Evolutionary conservation across 2,329 filamentous ascomycete genomes (phyloP), one percentile per base, ranked within the genome.

Genomic region (Neonectria punicea): DNA sequence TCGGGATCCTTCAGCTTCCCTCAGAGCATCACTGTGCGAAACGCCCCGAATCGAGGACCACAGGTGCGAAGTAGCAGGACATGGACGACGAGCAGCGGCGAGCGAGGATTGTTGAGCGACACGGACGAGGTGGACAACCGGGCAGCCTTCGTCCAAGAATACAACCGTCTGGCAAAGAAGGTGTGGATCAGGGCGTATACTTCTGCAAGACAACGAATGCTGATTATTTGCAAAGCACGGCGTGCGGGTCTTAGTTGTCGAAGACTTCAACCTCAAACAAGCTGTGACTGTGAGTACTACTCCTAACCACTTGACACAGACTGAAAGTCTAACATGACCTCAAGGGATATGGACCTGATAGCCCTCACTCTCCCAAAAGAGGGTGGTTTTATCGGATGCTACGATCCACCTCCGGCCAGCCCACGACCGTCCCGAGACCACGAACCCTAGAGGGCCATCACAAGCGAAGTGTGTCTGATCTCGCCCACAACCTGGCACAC

Each of bases 101-200:
- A 86, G 34, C 70, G 81, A 18, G 84, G 80, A 2, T 73, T 82
- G 16, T 72, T 83, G 34, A 82, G 80, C 20, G 85, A 88, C 58
- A 78, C 78, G 4, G 86, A 87, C 44, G 83, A 84, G 32, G 74
- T 84, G 16, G 82, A 84, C 39, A 81, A 85, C 58, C 81, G 86
- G 32, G 74, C 78, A 1, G 71, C 77, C 3, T 87, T 87, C 73
- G 75, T 90, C 6, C 71, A 83, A 8, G 86, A 89, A 69, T 91
- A 90, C 75, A 91, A 91, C 73, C 80, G 82, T 5, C 75, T 90
- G 5, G 89, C 89, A 3, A 83, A 81, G 61, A 87, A 87, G 83
- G 88, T 89, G 66, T 34, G 68, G 2, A 53, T 1, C 16, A 6
- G 18, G 43, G 39, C 1, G 9, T 6, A 4, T 10, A 13, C 1